Base-by-base conservation (phyloP, 2,329 filamentous ascomycete species). In the Annulohypoxylon truncatum region DNA sequence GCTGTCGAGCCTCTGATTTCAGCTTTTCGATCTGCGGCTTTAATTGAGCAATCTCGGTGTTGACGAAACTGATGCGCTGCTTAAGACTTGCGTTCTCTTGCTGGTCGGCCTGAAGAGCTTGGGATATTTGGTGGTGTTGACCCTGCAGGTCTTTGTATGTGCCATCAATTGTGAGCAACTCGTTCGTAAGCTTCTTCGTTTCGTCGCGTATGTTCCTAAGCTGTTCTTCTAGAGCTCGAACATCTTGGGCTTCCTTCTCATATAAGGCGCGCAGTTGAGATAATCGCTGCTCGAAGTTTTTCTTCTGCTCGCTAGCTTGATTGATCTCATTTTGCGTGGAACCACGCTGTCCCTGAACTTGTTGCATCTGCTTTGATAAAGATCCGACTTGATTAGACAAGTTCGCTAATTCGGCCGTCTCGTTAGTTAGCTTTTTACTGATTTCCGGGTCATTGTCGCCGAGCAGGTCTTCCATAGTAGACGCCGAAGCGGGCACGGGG, bases 371-470 rank as follows among this genome's bases (percentile, higher is more conserved):
- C 75, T 91, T 96, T 0, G 94, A 92, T 59, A 99, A 81, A 2
- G 92, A 95, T 29, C 93, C 90, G 69, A 99, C 93, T 78, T 98
- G 96, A 77, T 97, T 98, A 0, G 95, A 97, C 72, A 99, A 85
- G 76, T 99, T 98, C 54, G 94, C 96, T 62, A 99, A 85, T 78
- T 99, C 96, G 0, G 92, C 91, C 2, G 94, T 96, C 76, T 99
- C 96, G 69, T 90, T 91, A 0, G 92, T 96, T 24, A 98, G 83
- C 77, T 92, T 96, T 78, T 92, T 96, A 80, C 90, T 95, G 59
- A 94, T 89, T 74, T 97, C 94, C 1, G 92, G 91, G 70, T 98
- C 95, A 70, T 90, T 91, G 72, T 97, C 94, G 13, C 92, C 93
- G n/a, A 99, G 85, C 6, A 98, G 85, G 78, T 98, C 96, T 73